These are phyloP conservation scores for Citrus hindsii DNA, from an alignment of 345 rosid genomes.

Conservation along the genomic window DNA sequence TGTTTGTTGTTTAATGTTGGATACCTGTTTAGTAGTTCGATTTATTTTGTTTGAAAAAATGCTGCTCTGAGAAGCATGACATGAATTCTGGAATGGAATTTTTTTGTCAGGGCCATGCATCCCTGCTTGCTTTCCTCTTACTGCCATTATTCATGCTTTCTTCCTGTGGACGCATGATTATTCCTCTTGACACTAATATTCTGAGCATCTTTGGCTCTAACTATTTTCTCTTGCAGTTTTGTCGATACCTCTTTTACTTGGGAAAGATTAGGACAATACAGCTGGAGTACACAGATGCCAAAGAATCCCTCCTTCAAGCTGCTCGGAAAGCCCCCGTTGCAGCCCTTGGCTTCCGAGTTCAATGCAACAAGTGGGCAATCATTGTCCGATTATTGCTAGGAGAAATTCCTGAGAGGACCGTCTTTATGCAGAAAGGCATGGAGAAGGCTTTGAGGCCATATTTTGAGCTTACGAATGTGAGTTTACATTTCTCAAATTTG, in stretches of 20 bases:
- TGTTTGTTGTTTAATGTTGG: neutral
- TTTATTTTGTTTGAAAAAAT: neutral
- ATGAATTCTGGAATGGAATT: neutral
- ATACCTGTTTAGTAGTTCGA: neutral
- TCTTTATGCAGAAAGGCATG: constrained; percentile 64
- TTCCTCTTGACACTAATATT: neutral
- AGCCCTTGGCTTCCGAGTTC: constrained; percentile 55
- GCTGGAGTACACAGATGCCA: constrained; percentile 61
- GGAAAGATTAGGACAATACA: constrained; percentile 63
- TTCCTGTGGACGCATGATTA: neutral
- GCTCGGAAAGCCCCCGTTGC: constrained; percentile 53
- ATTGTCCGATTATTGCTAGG: constrained; percentile 50
- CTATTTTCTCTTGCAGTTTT: constrained; percentile 33
- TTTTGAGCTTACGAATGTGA: constrained; percentile 60
- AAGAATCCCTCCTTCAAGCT: constrained; percentile 60
- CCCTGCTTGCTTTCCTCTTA: neutral
- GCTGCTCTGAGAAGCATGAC: neutral
- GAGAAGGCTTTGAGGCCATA: constrained; percentile 58
- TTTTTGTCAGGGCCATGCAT: neutral
- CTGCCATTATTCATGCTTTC: neutral
- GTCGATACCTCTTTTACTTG: constrained; percentile 54
- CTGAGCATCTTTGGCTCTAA: neutral
- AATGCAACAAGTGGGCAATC: constrained; percentile 58
- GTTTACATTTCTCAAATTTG: constrained; percentile 12
- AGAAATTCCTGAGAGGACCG: constrained; percentile 59